Percentiles rank a stretch among this genome's conserved stretches.
phyloP scores from a whole-genome alignment of 1,284 basidiomycete species.

The Papiliotrema laurentii region DNA sequence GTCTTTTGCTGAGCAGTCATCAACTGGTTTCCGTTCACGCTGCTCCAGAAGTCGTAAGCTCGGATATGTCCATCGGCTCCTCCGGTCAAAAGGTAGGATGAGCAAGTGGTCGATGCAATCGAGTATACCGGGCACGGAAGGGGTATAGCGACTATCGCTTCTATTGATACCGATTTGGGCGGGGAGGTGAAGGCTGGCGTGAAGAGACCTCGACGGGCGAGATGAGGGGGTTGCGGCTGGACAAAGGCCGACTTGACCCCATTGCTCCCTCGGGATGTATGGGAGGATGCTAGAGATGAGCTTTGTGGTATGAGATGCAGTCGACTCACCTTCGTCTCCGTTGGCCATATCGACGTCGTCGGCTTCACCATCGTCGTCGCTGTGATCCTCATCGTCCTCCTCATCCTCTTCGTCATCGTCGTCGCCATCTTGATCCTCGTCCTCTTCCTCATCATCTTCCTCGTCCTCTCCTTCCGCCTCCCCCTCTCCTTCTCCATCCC shows the following conservation, averaged over 20 bases:
- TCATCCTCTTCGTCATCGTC: conserved; percentile 18
- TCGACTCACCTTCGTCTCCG: conserved; percentile 15
- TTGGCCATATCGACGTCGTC: conserved; percentile 18
- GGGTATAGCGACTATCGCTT: conserved; percentile 86
- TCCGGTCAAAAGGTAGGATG: conserved; percentile 83
- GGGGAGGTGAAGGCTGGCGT: conserved; percentile 20
- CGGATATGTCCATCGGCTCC: conserved; percentile 91
- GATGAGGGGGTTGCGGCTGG: conserved; percentile 28
- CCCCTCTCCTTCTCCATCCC: conserved; percentile 23
- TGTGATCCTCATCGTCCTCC: conserved; percentile 15
- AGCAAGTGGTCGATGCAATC: conserved; percentile 77
- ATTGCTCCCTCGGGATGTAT: conserved; percentile 4
- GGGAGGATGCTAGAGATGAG: neutral
- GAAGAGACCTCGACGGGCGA: conserved; percentile 34
- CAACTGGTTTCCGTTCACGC: conserved; percentile 80
- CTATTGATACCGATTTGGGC: conserved; percentile 70
- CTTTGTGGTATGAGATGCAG: neutral
- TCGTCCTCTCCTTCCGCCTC: conserved; percentile 23
- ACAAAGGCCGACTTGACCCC: neutral
- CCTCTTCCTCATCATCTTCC: conserved; percentile 24
- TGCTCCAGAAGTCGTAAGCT: conserved; percentile 84
- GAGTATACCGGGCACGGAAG: conserved; percentile 83
- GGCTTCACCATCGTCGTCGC: conserved; percentile 17
- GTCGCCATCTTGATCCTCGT: conserved; percentile 22
- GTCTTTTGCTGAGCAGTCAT: conserved; percentile 85